phyloP scores from a whole-genome alignment of 2,329 filamentous ascomycete genomes.

The Nemania sp. region DNA sequence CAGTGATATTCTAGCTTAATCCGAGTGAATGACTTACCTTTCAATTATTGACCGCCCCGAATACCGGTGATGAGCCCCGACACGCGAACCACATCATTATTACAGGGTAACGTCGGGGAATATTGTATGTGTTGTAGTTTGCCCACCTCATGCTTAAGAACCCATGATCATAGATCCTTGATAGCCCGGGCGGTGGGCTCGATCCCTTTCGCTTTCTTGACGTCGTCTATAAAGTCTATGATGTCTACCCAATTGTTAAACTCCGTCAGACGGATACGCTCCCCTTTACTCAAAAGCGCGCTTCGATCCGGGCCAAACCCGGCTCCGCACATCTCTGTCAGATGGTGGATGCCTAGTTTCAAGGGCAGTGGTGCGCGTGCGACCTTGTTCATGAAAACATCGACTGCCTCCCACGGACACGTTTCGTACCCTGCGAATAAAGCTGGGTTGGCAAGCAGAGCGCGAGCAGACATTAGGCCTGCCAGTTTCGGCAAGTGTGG shows the following conservation, averaged over 20 bases:
- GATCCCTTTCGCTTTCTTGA: conserved; percentile 21
- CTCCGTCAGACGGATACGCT: conserved; percentile 54
- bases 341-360: conserved; percentile 66
- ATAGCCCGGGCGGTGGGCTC: conserved; percentile 5
- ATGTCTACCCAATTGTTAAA: conserved; percentile 59
- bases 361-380: conserved; percentile 62
- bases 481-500: conserved; percentile 52
- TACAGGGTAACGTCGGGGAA: no score
- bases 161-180: background rate
- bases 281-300: conserved; percentile 58
- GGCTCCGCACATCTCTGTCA: conserved; percentile 67
- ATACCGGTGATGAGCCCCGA: no score
- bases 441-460: conserved; percentile 68
- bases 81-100: no score
- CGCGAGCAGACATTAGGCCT: conserved; percentile 72
- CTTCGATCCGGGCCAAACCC: conserved; percentile 59
- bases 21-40: no score
- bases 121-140: background rate
- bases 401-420: conserved; percentile 66
- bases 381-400: conserved; percentile 63
- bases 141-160: background rate
- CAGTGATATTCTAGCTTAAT: no score
- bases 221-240: conserved; percentile 61
- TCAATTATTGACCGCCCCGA: no score
- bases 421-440: conserved; percentile 60